phyloP scores from a whole-genome alignment of 2,329 filamentous ascomycete species.

The Lasiodiplodia hormozganensis region DNA sequence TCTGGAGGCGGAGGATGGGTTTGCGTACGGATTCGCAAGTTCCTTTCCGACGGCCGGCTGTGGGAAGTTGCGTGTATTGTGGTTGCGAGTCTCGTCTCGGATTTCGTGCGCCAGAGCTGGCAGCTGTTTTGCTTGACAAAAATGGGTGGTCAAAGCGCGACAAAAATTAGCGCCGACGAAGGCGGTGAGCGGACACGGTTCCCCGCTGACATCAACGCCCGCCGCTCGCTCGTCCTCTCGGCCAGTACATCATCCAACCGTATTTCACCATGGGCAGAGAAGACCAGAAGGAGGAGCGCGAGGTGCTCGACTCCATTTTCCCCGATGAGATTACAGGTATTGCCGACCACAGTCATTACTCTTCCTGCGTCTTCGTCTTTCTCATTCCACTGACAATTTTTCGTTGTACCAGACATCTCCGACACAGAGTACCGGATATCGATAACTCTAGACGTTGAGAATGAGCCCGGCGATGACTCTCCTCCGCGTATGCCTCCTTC shows the following conservation, averaged over 20 bases:
- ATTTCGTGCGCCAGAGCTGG: background rate
- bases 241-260: background rate
- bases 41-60: background rate
- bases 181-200: background rate
- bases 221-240: background rate
- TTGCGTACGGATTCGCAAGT: background rate
- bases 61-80: background rate
- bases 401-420: conserved; percentile 74
- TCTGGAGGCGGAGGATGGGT: background rate
- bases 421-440: conserved; percentile 88
- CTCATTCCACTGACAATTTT: conserved; percentile 32
- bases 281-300: conserved; percentile 94
- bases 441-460: conserved; percentile 79
- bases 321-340: conserved; percentile 94
- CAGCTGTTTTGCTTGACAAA: conserved; percentile 11
- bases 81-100: background rate
- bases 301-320: conserved; percentile 98
- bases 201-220: conserved; percentile 26
- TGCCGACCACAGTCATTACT: conserved; percentile 24
- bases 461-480: conserved; percentile 63
- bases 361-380: too few species aligned
- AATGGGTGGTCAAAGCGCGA: conserved; percentile 21
- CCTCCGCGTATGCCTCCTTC: conserved; percentile 59
- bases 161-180: conserved; percentile 9
- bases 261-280: conserved; percentile 63